phyloP scores from a whole-genome alignment of 345 rosid genomes.

The Raphanus raphanistrum region DNA sequence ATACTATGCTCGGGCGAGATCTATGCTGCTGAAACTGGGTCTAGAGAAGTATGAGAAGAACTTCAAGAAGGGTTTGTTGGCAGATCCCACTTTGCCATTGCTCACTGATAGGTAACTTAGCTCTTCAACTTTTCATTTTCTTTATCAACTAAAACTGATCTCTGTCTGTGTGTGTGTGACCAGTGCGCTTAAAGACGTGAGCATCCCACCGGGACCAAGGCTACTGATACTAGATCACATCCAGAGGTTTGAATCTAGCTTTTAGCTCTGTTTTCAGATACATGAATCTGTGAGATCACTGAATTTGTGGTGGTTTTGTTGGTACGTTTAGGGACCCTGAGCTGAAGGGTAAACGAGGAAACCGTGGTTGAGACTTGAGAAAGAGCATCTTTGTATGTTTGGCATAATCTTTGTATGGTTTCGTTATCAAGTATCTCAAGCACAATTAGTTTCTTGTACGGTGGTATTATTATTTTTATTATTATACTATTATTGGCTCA shows the following conservation, averaged over 20 bases:
- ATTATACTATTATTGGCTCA: not conserved
- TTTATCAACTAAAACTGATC: not conserved
- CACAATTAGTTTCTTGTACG: not conserved
- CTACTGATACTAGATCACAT: constrained; percentile 84
- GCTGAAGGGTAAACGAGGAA: constrained; percentile 49
- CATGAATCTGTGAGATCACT: not conserved
- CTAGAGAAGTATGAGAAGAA: constrained; percentile 88
- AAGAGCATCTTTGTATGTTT: not conserved
- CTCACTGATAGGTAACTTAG: constrained; percentile 75
- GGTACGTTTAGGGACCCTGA: constrained; percentile 63
- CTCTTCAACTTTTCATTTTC: not conserved
- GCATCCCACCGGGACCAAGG: constrained; percentile 95
- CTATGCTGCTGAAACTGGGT: constrained; percentile 72
- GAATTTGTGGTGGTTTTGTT: constrained; percentile 2
- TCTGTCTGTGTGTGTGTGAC: constrained; percentile 13
- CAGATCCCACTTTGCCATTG: constrained; percentile 80
- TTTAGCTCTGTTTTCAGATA: not conserved
- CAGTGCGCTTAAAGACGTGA: constrained; percentile 92
- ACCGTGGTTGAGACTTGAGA: constrained; percentile 36
- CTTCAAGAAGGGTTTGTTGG: constrained; percentile 82
- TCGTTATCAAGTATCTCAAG: not conserved
- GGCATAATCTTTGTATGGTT: constrained; percentile 3
- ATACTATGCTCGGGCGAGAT: constrained; percentile 53
- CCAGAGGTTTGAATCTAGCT: constrained; percentile 55
- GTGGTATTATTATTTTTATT: constrained; percentile 1